These are phyloP conservation scores for Fusarium equiseti DNA, from an alignment of 2,329 filamentous ascomycete species.

Conservation along the genomic window DNA sequence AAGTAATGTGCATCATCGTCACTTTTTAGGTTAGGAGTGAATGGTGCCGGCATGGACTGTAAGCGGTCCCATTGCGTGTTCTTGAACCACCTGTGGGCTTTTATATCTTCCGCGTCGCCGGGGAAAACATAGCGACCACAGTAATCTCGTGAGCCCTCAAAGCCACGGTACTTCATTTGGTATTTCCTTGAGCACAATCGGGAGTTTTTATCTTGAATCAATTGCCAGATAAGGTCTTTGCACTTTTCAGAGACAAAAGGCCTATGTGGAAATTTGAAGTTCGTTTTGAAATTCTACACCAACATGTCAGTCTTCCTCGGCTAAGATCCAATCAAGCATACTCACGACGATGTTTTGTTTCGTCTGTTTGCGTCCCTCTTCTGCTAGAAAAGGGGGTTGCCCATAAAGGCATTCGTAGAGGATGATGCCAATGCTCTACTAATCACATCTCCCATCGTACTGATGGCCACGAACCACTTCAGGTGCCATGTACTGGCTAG, in stretches of 20 bases:
- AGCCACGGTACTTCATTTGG: constrained; percentile 69
- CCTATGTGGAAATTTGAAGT: constrained; percentile 77
- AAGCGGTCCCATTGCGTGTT: constrained; percentile 82
- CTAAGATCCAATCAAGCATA: constrained; percentile 7
- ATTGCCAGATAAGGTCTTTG: constrained; percentile 78
- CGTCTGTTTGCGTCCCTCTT: constrained; percentile 81
- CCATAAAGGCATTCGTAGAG: constrained; percentile 95
- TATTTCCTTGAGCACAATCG: constrained; percentile 85
- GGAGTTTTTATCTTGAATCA: constrained; percentile 79
- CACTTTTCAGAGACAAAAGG: constrained; percentile 76
- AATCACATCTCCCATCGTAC: constrained; percentile 95
- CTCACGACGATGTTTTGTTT: constrained; percentile 86
- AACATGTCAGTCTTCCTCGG: constrained; percentile 19
- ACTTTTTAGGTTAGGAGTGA: constrained; percentile 77
- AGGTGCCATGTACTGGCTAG: constrained; percentile 98
- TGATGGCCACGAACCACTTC: constrained; percentile 85
- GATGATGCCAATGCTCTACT: constrained; percentile 96
- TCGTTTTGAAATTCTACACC: constrained; percentile 74
- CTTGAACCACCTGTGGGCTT: constrained; percentile 86
- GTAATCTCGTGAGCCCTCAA: constrained; percentile 42
- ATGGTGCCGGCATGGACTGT: constrained; percentile 78
- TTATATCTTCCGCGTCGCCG: constrained; percentile 90
- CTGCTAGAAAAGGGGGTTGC: constrained; percentile 87
- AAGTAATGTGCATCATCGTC: constrained; percentile 89
- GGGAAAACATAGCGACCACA: constrained; percentile 76